Conservation (phyloP, 257 asterid species). For the Cinchona pubescens region DNA sequence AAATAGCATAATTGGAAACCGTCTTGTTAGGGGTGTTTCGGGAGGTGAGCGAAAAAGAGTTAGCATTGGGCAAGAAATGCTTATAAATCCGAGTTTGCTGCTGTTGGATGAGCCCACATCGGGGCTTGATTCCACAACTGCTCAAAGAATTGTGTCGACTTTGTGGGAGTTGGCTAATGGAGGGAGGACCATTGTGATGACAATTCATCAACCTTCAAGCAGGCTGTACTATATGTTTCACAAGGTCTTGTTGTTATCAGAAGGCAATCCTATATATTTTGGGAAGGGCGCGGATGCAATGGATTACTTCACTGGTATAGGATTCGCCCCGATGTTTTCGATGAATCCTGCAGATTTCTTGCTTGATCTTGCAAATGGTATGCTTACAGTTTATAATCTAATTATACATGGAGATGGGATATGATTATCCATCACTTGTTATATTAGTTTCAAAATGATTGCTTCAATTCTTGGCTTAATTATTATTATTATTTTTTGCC, state of each 20-base stretch:
- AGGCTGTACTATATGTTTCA: slow-evolving; percentile 73
- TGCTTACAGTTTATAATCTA: background rate
- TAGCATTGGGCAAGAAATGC: slow-evolving; percentile 87
- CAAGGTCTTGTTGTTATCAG: slow-evolving; percentile 60
- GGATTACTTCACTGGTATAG: slow-evolving; percentile 54
- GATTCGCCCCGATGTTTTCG: slow-evolving; percentile 52
- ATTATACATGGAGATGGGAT: background rate
- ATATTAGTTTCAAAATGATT: background rate
- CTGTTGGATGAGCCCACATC: slow-evolving; percentile 87
- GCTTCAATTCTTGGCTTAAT: too few species aligned
- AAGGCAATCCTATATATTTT: slow-evolving; percentile 64
- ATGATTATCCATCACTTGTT: background rate
- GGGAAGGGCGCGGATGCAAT: slow-evolving; percentile 52
- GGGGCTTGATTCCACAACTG: slow-evolving; percentile 78
- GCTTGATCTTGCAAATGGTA: slow-evolving; percentile 82
- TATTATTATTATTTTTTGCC: background rate
- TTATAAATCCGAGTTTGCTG: slow-evolving; percentile 66
- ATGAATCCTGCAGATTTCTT: slow-evolving; percentile 91
- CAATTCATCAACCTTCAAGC: slow-evolving; percentile 88
- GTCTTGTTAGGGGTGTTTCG: slow-evolving; percentile 54
- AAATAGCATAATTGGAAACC: slow-evolving; percentile 50
- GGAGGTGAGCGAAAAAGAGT: slow-evolving; percentile 85
- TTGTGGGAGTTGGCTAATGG: slow-evolving; percentile 59
- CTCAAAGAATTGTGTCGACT: slow-evolving; percentile 60
- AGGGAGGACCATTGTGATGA: slow-evolving; percentile 68